phyloP scores from a whole-genome alignment of 2,329 filamentous ascomycete genomes.

The Penicillium decumbens region DNA sequence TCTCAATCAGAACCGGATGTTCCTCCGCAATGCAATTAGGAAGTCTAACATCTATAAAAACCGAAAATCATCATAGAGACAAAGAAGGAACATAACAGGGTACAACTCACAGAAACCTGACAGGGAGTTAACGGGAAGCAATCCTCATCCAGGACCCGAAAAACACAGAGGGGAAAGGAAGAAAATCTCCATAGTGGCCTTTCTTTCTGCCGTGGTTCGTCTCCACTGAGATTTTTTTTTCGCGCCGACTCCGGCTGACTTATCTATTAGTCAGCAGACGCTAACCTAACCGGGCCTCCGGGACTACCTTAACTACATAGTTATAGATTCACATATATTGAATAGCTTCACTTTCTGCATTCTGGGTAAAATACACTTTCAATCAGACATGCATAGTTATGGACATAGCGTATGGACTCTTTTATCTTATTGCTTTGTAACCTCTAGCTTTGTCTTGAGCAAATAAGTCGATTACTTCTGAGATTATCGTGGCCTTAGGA shows the following conservation, averaged over 20 bases:
- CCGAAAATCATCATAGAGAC: slow-evolving; percentile 40
- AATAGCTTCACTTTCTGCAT: not conserved
- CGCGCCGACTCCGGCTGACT: slow-evolving; percentile 13
- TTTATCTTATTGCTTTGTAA: not conserved
- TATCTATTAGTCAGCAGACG: slow-evolving; percentile 4
- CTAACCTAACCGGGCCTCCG: not conserved
- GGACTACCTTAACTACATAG: no score
- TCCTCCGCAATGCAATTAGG: slow-evolving; percentile 42
- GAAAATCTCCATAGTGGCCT: slow-evolving; percentile 17
- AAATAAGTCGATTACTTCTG: not conserved
- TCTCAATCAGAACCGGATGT: slow-evolving; percentile 31
- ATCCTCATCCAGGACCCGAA: slow-evolving; percentile 21
- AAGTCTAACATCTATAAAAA: slow-evolving; percentile 49
- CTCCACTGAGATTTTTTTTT: slow-evolving; percentile 20
- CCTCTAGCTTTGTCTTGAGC: not conserved
- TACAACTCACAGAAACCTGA: slow-evolving; percentile 16
- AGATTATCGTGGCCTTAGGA: not conserved
- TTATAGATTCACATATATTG: not conserved
- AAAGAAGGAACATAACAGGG: slow-evolving; percentile 1
- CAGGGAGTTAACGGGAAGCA: slow-evolving; percentile 13
- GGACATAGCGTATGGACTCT: not conserved
- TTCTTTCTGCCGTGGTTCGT: slow-evolving; percentile 16
- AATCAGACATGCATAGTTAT: not conserved
- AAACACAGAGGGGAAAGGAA: slow-evolving; percentile 15
- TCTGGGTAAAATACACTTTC: not conserved